phyloP scores from a whole-genome alignment of 345 rosid genomes.

The Psidium guajava region DNA sequence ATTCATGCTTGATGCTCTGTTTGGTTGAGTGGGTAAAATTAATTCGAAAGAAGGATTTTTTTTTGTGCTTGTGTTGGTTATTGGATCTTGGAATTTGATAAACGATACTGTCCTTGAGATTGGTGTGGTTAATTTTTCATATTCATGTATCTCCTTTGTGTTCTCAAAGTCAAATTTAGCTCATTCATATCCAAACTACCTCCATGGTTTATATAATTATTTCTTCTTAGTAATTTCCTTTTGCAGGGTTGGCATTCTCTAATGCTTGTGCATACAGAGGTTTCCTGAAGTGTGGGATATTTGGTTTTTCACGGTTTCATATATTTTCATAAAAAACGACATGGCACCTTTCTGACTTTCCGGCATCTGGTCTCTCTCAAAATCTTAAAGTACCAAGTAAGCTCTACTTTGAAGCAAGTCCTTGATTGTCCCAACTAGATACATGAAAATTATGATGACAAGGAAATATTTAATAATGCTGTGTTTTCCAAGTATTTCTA shows the following conservation, averaged over 20 bases:
- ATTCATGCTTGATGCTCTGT: neutral
- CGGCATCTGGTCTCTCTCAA: neutral
- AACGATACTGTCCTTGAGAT: neutral
- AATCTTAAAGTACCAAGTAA: conserved; percentile 1
- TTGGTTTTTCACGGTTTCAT: conserved; percentile 17
- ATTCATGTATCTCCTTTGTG: neutral
- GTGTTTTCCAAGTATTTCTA: neutral
- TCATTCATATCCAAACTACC: neutral
- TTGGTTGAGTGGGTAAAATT: neutral
- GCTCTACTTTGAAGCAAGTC: neutral
- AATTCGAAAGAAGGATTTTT: neutral
- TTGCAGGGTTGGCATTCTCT: conserved; percentile 23
- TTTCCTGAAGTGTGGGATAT: conserved; percentile 16
- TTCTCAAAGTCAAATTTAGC: neutral
- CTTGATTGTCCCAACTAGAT: neutral
- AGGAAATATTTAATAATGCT: neutral
- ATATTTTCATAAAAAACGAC: neutral
- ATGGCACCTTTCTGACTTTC: conserved; percentile 11
- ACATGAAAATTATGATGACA: neutral
- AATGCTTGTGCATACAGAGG: conserved; percentile 10
- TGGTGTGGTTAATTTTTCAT: neutral
- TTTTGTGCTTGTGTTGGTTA: neutral
- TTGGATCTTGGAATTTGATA: neutral
- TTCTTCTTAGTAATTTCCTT: neutral
- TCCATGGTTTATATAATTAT: neutral